phyloP scores from a whole-genome alignment of 1,284 basidiomycete genomes.

The Ceratobasidium sp. region DNA sequence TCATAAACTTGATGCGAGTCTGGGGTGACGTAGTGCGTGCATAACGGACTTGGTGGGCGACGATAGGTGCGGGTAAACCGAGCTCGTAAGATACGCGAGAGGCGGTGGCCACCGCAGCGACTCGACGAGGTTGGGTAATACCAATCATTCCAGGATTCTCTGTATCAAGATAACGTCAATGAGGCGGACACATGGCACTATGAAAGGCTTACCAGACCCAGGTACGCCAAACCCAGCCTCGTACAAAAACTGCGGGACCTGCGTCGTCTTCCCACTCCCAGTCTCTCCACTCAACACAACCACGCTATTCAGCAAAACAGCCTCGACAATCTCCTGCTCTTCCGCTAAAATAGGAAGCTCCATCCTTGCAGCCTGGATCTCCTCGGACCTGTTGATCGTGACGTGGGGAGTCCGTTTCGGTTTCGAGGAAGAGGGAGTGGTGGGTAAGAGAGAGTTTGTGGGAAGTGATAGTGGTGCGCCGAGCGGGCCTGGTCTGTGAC shows the following conservation, averaged over 20 bases:
- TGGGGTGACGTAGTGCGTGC: constrained; percentile 91
- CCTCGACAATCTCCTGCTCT: constrained; percentile 95
- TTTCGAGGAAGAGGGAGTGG: constrained; percentile 47
- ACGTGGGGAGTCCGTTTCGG: constrained; percentile 58
- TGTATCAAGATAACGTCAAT: constrained; percentile 55
- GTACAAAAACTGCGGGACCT: constrained; percentile 93
- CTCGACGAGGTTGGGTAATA: constrained; percentile 96
- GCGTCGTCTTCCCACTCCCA: constrained; percentile 98
- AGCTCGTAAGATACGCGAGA: constrained; percentile 92
- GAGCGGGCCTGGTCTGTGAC: constrained; percentile 54
- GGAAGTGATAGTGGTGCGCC: constrained; percentile 56
- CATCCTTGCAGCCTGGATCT: constrained; percentile 83
- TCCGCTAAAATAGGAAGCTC: constrained; percentile 92
- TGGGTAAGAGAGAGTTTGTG: constrained; percentile 55
- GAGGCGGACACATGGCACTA: too few species aligned
- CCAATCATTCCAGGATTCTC: constrained; percentile 99
- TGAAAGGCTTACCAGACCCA: constrained; percentile 72
- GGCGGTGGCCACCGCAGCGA: constrained; percentile 97
- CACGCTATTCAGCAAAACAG: constrained; percentile 86
- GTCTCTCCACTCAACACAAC: constrained; percentile 87
- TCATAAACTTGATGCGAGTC: constrained; percentile 99
- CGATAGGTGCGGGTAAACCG: constrained; percentile 79
- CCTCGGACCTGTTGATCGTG: constrained; percentile 75
- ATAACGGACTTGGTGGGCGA: constrained; percentile 98
- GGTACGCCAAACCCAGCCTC: constrained; percentile 95